Evolutionary conservation across 2,329 filamentous ascomycete genomes (phyloP).

Genomic region (Aspergillus brasiliensis): DNA sequence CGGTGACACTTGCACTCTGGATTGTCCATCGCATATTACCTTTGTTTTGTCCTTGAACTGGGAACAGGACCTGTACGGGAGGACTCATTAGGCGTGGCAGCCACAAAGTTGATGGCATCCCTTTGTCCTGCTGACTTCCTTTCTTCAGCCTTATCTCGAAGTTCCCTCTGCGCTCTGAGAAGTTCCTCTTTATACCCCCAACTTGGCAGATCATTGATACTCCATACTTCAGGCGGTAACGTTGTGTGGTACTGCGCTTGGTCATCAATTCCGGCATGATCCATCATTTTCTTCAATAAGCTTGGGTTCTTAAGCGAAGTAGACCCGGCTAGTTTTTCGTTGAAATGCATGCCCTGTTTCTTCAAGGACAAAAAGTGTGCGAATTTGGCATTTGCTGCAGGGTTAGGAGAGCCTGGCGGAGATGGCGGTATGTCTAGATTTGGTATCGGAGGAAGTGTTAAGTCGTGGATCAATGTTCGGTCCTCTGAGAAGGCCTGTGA

Average conservation of each 20-base stretch:
- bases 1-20: not conserved
- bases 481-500: slow-evolving; percentile 45
- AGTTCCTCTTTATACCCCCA: slow-evolving; percentile 53
- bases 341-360: slow-evolving; percentile 65
- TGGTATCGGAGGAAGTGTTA: slow-evolving; percentile 55
- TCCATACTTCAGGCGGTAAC: slow-evolving; percentile 45
- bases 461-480: slow-evolving; percentile 55
- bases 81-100: slow-evolving; percentile 19
- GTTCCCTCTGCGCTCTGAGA: slow-evolving; percentile 43
- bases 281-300: slow-evolving; percentile 58
- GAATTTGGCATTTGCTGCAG: slow-evolving; percentile 57
- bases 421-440: slow-evolving; percentile 50
- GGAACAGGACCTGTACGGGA: slow-evolving; percentile 7
- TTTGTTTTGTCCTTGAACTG: slow-evolving; percentile 3
- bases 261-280: slow-evolving; percentile 58
- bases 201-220: slow-evolving; percentile 39
- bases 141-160: slow-evolving; percentile 38
- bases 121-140: slow-evolving; percentile 36
- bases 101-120: slow-evolving; percentile 45
- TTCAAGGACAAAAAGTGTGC: slow-evolving; percentile 63
- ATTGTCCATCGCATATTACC: slow-evolving; percentile 2
- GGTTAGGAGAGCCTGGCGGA: slow-evolving; percentile 48
- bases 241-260: slow-evolving; percentile 58
- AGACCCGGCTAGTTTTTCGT: slow-evolving; percentile 60
- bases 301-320: slow-evolving; percentile 62